Conservation (phyloP, 805 yeast genomes). For the Hanseniaspora meyeri region DNA sequence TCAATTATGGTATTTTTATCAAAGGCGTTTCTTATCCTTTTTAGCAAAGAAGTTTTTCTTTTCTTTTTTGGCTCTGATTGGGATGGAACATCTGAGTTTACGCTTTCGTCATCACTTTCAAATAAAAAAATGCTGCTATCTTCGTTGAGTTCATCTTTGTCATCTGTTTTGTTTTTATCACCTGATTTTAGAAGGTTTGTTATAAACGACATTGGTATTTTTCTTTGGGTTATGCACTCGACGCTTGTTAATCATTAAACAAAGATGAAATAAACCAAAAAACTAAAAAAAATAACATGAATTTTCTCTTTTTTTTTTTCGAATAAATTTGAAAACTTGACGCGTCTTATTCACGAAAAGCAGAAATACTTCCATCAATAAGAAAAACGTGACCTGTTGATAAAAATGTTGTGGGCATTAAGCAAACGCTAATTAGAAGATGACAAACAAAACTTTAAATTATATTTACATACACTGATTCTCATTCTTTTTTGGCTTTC, state of each 20-base stretch:
- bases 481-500: neutral
- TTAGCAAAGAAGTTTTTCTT: slow-evolving; percentile 14
- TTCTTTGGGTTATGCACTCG: neutral
- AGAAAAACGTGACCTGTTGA: neutral
- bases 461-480: neutral
- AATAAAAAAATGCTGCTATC: neutral
- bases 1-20: neutral
- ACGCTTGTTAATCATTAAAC: too few species aligned
- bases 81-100: slow-evolving; percentile 16
- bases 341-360: neutral
- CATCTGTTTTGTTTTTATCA: neutral
- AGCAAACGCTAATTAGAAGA: neutral
- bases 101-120: slow-evolving; percentile 13
- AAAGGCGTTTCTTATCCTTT: slow-evolving; percentile 13
- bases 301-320: neutral
- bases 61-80: slow-evolving; percentile 19
- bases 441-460: neutral
- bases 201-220: neutral
- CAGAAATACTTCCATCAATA: neutral
- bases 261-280: neutral
- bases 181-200: neutral
- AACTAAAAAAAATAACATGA: neutral
- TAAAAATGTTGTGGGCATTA: neutral
- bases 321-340: too few species aligned
- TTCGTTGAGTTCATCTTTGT: neutral